Base-by-base conservation (phyloP, 176 grass and related monocot species). In the Alloteropsis semialata region DNA sequence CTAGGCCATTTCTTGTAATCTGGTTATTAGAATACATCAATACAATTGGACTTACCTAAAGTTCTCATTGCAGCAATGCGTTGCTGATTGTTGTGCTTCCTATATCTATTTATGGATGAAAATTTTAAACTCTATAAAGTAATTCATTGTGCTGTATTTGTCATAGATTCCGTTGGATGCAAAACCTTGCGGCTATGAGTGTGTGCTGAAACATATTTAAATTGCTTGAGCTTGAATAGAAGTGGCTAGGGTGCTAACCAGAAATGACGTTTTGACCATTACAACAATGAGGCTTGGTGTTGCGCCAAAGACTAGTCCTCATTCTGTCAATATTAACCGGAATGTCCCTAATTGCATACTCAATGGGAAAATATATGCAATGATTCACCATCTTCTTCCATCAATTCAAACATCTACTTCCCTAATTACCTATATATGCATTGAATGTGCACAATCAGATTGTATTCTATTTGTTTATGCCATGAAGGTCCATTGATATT, bases 401-500 rank as follows among this genome's bases (percentile, higher is more conserved):
- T 80, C 60, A 50, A 49, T 51, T 80, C 69, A 80, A 32, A n/a
- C 24, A 51, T 12, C 44, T 56, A 83, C 38, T 74, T 79, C 59
- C 74, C 24, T 32, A 37, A 72, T 78, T 39, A 74, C 19, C 1
- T 25, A 44, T 69, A 29, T 22, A 54, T 81, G 65, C 45, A 81
- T 38, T 89, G 25, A 38, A 55, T 77, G n/a, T 19, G 43, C 81
- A 75, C 12, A 72, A 48, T 14, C 65, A 72, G 64, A 77, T 72
- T 46, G 8, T 56, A 33, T 76, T 72, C 22, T 80, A 67, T 69
- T 82, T 81, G 25, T 39, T 56, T 65, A 37, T 81, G 70, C 56
- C 25, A 85, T 62, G 34, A 46, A 64, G 71, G 72, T 24, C 36
- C 36, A 14, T 60, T 63, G 65, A 76, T 85, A 61, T 76, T 82